A percentile compares a stretch with the other conserved stretches of the same genome.
These are phyloP conservation scores for Trichosporon inkin DNA, from an alignment of 1,284 basidiomycete species.

Conservation along the genomic window DNA sequence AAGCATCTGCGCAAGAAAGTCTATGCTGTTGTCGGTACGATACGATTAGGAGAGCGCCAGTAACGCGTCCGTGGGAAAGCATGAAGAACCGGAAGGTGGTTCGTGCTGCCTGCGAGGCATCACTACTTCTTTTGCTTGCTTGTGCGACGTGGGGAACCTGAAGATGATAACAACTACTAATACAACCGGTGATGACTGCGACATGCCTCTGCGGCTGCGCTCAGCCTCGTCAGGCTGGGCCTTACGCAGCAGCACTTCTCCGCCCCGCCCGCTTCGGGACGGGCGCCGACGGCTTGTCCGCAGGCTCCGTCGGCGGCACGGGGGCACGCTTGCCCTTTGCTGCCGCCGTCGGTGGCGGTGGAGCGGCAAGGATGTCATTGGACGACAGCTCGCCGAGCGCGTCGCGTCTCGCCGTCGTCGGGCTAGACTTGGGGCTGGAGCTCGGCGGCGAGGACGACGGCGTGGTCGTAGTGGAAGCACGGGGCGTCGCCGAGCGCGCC, in stretches of 20 bases:
- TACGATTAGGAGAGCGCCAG: no score
- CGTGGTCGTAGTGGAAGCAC: not conserved
- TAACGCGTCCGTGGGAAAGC: no score
- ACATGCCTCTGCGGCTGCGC: not conserved
- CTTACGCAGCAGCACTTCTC: not conserved
- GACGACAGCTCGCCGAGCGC: not conserved
- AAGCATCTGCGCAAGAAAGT: no score
- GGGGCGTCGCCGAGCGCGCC: not conserved
- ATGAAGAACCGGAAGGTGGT: not conserved
- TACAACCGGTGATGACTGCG: slow-evolving; percentile 4
- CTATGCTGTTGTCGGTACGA: no score
- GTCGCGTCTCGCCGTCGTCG: not conserved
- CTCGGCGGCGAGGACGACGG: not conserved
- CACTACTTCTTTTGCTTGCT: not conserved
- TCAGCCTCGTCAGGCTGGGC: no score
- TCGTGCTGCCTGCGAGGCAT: not conserved
- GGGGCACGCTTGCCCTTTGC: not conserved
- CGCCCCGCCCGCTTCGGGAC: not conserved
- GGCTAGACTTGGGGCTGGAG: not conserved
- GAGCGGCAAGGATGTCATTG: not conserved
- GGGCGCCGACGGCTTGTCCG: not conserved
- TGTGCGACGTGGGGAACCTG: not conserved
- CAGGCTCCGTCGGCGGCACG: no score
- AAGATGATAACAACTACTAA: slow-evolving; percentile 6
- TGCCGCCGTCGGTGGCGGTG: not conserved